Evolutionary conservation across 768 basidiomycete genomes (phyloP), one percentile per base, ranked within the genome.

Genomic region (Trametes meyenii): DNA sequence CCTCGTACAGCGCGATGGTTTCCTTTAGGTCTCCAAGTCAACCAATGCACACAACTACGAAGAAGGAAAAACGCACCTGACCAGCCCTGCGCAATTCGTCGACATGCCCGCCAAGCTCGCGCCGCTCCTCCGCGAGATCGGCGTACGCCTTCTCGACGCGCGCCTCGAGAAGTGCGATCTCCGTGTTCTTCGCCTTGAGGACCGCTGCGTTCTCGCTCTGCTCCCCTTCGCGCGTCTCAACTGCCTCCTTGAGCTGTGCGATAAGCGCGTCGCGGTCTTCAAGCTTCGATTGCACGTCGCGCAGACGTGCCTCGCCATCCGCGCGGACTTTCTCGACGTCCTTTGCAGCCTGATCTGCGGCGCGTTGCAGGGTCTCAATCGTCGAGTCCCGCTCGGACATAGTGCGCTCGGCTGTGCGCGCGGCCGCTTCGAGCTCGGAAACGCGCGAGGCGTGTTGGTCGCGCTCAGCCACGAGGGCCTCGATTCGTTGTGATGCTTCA

Each of bases 1-100:
- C 93, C 76, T 99, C 96, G 70, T 98, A 98, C 12, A 97, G 80
- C 19, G 92, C 92, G 61, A 97, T 97, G 0, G 95, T 94, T 85
- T 94, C 93, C 92, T 95, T 69, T 26, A 24, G 50, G 48, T 50
- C 53, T 16, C 16, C 24, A 50, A 13, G 58, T 55, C 63, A 21
- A 67, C 59, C 58, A 21, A 10, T 50, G 12, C 45, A 8, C 7
- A 40, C n/a, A 42, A 19, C 8, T 50, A 42, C 51, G 12, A 33
- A 17, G 29, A 39, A 13, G 36, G 21, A 11, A 36, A 39, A 10
- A 62, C 80, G 67, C 69, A 92, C 93, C 80, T 96, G 92, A 38
- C 96, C 96, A 24, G 96, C 96, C 64, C 83, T 80, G 35, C 93
- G 83, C 43, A 98, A 81, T 69, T 94, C 91, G 57, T 96, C 90